Evolutionary conservation across 805 yeast genomes (phyloP).

Genomic region (Sungouiella thailandica): DNA sequence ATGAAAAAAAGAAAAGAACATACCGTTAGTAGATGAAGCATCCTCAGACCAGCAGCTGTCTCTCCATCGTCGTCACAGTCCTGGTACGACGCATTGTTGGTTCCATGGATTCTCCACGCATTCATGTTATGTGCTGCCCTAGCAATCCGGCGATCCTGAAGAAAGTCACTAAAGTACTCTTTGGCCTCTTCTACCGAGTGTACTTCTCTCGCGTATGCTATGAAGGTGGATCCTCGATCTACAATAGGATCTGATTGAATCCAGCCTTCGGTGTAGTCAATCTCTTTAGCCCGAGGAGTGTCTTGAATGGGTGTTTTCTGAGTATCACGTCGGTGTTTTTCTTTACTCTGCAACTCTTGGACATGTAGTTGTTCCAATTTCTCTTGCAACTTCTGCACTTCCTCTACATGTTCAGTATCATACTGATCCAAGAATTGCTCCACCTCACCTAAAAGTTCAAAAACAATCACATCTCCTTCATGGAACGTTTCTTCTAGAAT

Average conservation of each 20-base stretch:
- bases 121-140: slow-evolving; percentile 77
- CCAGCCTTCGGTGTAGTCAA: slow-evolving; percentile 70
- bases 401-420: slow-evolving; percentile 8
- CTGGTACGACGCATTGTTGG: slow-evolving; percentile 54
- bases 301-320: neutral
- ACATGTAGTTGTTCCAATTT: neutral
- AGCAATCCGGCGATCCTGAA: slow-evolving; percentile 60
- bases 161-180: slow-evolving; percentile 45
- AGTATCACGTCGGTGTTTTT: neutral
- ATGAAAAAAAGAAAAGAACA: slow-evolving; percentile 13
- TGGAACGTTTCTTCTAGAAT: slow-evolving; percentile 45
- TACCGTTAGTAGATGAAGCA: slow-evolving; percentile 70
- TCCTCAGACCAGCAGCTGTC: slow-evolving; percentile 87
- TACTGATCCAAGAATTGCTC: slow-evolving; percentile 43
- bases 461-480: slow-evolving; percentile 69
- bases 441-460: slow-evolving; percentile 69
- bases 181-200: slow-evolving; percentile 65
- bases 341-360: slow-evolving; percentile 1
- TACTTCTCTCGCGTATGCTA: slow-evolving; percentile 67
- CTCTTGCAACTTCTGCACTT: neutral
- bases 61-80: slow-evolving; percentile 98
- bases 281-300: slow-evolving; percentile 1
- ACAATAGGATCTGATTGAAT: slow-evolving; percentile 64
- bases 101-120: slow-evolving; percentile 74
- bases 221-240: slow-evolving; percentile 82